A percentile compares a stretch with the other conserved stretches of the same genome.
Conservation (phyloP, 2,329 filamentous ascomycete species). For the Botrytis galanthina region DNA sequence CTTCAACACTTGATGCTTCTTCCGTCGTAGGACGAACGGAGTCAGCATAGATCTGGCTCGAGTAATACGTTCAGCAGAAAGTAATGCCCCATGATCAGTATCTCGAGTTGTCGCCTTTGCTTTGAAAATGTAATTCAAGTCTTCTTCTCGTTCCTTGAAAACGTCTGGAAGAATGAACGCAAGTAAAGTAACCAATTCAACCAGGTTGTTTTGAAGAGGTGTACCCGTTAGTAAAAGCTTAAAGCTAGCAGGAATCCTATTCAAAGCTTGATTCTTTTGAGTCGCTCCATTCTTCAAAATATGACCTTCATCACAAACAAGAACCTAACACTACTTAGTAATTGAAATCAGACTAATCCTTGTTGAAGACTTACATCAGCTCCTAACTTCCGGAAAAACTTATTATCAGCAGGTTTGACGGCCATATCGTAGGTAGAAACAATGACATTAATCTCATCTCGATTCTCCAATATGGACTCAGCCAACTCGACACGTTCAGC, state of each 20-base stretch:
- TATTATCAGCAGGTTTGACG: constrained; percentile 54
- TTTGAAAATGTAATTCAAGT: constrained; percentile 84
- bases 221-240: constrained; percentile 86
- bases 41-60: constrained; percentile 89
- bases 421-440: constrained; percentile 72
- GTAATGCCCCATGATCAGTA: constrained; percentile 73
- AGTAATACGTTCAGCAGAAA: constrained; percentile 83
- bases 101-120: constrained; percentile 85
- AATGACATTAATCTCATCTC: constrained; percentile 66
- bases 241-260: constrained; percentile 76
- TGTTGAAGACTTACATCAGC: constrained; percentile 44
- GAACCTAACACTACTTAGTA: constrained; percentile 33
- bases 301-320: constrained; percentile 91
- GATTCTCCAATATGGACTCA: constrained; percentile 60
- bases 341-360: background rate
- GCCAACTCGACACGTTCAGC: constrained; percentile 66
- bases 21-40: constrained; percentile 89
- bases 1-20: constrained; percentile 86
- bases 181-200: constrained; percentile 85
- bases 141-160: constrained; percentile 73
- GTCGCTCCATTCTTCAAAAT: constrained; percentile 86
- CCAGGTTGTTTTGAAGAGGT: constrained; percentile 89
- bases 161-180: constrained; percentile 90
- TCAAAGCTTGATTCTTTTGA: constrained; percentile 74
- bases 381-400: constrained; percentile 58